Percentiles rank a stretch among this genome's conserved stretches.
Evolutionary conservation across 2,329 filamentous ascomycete genomes (phyloP).

Genomic region (Talaromyces funiculosus): DNA sequence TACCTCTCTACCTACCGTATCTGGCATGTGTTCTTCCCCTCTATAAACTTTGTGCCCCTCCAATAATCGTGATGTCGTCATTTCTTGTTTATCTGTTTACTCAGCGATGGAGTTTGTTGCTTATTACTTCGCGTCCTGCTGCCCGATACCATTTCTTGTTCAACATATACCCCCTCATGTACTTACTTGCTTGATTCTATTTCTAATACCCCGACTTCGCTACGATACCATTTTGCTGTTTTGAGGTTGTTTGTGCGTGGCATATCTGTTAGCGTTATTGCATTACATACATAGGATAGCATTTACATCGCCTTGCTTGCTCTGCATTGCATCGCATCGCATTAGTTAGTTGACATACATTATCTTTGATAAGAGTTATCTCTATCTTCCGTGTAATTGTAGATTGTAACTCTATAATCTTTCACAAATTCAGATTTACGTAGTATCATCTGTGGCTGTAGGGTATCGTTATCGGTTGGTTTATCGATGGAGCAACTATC

Average conservation of each 20-base stretch:
- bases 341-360: not conserved
- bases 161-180: constrained; percentile 12
- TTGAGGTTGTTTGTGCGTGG: not conserved
- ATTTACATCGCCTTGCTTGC: not conserved
- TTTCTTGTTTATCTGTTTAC: not conserved
- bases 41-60: not conserved
- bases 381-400: no score
- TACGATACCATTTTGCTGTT: constrained; percentile 5
- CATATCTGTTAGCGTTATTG: not conserved
- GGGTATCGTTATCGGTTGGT: not conserved
- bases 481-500: not conserved
- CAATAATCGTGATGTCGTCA: not conserved
- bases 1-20: not conserved
- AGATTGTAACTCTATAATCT: not conserved
- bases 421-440: not conserved
- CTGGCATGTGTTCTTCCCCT: constrained; percentile 1
- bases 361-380: not conserved
- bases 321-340: not conserved
- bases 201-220: constrained; percentile 7
- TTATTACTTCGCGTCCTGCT: not conserved
- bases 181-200: not conserved
- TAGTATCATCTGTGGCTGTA: not conserved
- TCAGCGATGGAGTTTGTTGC: not conserved
- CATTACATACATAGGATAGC: not conserved
- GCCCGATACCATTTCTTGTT: not conserved